Percentiles rank a stretch among this genome's conserved stretches.
These are phyloP conservation scores for Chernovozyma sophiae-reginae DNA, from an alignment of 1,139 yeast genomes.

Conservation along the genomic window DNA sequence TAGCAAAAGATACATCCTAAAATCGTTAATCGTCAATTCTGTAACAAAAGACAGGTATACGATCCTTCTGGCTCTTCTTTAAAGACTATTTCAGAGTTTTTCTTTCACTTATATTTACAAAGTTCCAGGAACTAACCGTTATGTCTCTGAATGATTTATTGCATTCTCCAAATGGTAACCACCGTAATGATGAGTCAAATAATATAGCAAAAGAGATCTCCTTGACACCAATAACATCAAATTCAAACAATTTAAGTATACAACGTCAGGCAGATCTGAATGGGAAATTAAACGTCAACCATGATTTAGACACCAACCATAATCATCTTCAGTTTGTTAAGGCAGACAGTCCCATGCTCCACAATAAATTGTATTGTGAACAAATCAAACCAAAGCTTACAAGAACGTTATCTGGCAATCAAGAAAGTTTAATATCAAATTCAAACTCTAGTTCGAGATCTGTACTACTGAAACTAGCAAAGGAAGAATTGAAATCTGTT, in stretches of 20 bases:
- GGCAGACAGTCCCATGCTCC: slow-evolving; percentile 26
- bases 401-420: background rate
- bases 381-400: slow-evolving; percentile 4
- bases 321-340: too few species aligned
- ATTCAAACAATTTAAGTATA: background rate
- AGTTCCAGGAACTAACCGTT: too few species aligned
- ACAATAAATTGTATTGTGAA: slow-evolving; percentile 33
- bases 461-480: slow-evolving; percentile 30
- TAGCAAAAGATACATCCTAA: too few species aligned
- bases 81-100: too few species aligned
- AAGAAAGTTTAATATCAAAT: background rate
- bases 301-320: background rate
- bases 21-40: too few species aligned
- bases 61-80: too few species aligned
- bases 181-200: background rate
- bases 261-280: background rate
- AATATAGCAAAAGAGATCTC: background rate
- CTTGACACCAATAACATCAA: background rate
- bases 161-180: background rate
- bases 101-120: too few species aligned
- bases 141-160: background rate
- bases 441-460: slow-evolving; percentile 12
- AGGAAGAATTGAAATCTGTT: slow-evolving; percentile 43
- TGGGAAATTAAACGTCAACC: background rate
- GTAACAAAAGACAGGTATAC: too few species aligned